A percentile compares a stretch with the other conserved stretches of the same genome.
Conservation (phyloP, 2,329 filamentous ascomycete species). For the Emydomyces testavorans region DNA sequence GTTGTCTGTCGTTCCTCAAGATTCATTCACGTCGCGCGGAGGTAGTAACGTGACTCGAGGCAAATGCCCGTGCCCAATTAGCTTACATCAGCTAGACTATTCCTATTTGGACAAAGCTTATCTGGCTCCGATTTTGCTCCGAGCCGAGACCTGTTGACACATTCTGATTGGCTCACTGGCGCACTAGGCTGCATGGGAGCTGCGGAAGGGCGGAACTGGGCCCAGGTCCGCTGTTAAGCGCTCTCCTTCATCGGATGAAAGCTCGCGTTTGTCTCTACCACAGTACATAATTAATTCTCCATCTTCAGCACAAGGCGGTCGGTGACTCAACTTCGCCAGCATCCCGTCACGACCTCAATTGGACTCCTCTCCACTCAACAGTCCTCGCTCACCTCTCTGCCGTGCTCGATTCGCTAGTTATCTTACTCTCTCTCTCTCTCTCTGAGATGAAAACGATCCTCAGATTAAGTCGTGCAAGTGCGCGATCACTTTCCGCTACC, state of each 20-base stretch:
- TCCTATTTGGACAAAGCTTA: background rate
- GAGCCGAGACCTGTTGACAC: background rate
- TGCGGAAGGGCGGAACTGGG: background rate
- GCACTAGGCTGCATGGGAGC: background rate
- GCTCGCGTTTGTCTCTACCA: background rate
- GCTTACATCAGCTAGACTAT: too few relatives aligned
- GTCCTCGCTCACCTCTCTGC: background rate
- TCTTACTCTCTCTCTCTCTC: background rate
- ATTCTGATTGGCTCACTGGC: slow-evolving; percentile 6
- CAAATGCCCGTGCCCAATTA: too few relatives aligned
- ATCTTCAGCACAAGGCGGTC: too few relatives aligned
- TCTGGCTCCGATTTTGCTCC: slow-evolving; percentile 9
- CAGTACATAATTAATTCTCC: too few relatives aligned
- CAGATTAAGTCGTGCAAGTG: slow-evolving; percentile 3
- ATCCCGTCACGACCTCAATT: too few relatives aligned
- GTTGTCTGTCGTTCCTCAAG: too few relatives aligned
- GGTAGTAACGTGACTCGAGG: too few relatives aligned
- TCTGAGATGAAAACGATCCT: slow-evolving; percentile 6
- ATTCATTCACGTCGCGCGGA: too few relatives aligned
- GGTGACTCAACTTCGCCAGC: too few relatives aligned
- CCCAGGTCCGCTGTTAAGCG: slow-evolving; percentile 12
- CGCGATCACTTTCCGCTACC: slow-evolving; percentile 2
- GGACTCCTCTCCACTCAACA: background rate
- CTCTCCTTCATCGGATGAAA: background rate
- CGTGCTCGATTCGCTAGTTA: background rate